Evolutionary conservation across 805 yeast genomes (phyloP).

Genomic region (Wickerhamomyces alni): DNA sequence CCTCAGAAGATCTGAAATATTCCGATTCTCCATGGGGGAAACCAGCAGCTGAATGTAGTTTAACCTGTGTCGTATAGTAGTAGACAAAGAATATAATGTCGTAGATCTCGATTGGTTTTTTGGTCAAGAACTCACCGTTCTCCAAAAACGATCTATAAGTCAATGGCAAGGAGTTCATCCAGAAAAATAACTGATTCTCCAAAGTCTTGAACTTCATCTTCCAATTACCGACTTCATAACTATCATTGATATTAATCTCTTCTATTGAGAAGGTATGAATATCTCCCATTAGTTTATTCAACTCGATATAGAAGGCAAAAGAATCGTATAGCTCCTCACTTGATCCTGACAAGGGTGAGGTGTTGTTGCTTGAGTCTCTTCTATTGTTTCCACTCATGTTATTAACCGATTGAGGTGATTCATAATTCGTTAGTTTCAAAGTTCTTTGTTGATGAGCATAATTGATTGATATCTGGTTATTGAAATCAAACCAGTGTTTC

Average conservation of each 20-base stretch:
- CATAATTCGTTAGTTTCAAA: background rate
- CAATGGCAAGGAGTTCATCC: conserved; percentile 16
- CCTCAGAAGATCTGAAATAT: conserved; percentile 15
- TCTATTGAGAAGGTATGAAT: conserved; percentile 17
- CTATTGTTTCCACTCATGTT: too few relatives aligned
- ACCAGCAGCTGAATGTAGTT: conserved; percentile 18
- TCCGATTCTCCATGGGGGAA: conserved; percentile 21
- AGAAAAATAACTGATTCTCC: conserved; percentile 14
- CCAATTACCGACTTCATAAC: conserved; percentile 14
- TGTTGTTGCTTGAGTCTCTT: background rate
- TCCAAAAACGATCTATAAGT: conserved; percentile 9
- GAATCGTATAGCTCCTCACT: conserved; percentile 16
- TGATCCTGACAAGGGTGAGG: background rate
- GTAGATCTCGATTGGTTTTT: conserved; percentile 4
- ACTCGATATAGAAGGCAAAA: conserved; percentile 17
- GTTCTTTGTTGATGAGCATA: conserved; percentile 2
- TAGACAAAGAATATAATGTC: conserved; percentile 17
- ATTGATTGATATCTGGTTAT: background rate
- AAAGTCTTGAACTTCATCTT: conserved; percentile 12
- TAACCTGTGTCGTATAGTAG: conserved; percentile 17
- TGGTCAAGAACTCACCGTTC: conserved; percentile 5
- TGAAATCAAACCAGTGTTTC: conserved; percentile 10
- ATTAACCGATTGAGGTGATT: background rate
- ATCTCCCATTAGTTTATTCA: conserved; percentile 19
- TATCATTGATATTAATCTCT: conserved; percentile 15